Evolutionary conservation across 208 protist species (phyloP).

Genomic region (Leishmania major): DNA sequence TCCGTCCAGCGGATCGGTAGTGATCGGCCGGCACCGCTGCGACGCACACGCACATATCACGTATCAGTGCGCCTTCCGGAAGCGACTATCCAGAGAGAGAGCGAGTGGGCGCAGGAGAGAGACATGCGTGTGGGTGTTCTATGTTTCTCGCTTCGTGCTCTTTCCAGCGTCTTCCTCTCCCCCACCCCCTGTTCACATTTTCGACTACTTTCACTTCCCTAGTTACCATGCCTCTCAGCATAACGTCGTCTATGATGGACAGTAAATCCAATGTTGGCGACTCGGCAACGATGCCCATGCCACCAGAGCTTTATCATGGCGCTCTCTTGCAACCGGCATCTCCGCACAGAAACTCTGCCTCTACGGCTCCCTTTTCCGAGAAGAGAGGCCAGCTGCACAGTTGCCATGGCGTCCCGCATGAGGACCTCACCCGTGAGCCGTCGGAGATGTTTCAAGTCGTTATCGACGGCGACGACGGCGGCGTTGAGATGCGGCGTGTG

Average conservation of each 20-base stretch:
- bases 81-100: background rate
- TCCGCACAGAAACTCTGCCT: background rate
- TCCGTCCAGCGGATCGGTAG: background rate
- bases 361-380: background rate
- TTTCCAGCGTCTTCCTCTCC: too few relatives aligned
- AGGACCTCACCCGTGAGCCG: conserved; percentile 26
- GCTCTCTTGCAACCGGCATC: background rate
- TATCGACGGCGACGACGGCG: conserved; percentile 91
- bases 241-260: conserved; percentile 1
- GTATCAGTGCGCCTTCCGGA: background rate
- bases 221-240: background rate
- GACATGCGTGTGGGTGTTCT: background rate
- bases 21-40: background rate
- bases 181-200: too few relatives aligned
- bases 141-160: background rate
- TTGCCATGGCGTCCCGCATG: background rate
- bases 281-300: conserved; percentile 2
- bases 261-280: background rate
- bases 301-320: background rate
- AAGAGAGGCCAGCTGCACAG: background rate
- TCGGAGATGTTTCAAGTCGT: conserved; percentile 86
- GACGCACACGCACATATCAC: background rate
- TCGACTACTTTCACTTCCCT: background rate
- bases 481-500: conserved; percentile 85
- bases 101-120: background rate